Evolutionary conservation across 345 rosid species (phyloP).

Genomic region (Populus davidiana): DNA sequence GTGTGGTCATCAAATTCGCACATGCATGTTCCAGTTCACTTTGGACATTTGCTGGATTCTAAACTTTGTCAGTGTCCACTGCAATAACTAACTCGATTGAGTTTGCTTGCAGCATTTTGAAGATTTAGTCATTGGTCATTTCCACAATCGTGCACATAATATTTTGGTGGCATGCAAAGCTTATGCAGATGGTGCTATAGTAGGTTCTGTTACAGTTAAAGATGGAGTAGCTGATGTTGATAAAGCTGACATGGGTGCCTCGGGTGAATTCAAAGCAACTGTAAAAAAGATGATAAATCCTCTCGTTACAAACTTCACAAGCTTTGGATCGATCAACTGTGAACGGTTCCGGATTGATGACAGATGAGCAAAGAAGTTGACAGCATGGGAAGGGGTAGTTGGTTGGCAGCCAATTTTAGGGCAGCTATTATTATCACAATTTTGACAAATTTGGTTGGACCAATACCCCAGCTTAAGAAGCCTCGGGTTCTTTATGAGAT

Average conservation of each 20-base stretch:
- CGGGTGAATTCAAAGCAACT: constrained; percentile 20
- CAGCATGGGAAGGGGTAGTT: not conserved
- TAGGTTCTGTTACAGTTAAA: constrained; percentile 29
- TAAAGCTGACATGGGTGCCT: constrained; percentile 15
- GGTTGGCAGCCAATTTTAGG: not conserved
- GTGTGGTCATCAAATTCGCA: not conserved
- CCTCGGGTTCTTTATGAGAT: not conserved
- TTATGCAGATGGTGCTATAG: constrained; percentile 39
- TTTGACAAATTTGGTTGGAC: constrained; percentile 21
- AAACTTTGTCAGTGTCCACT: not conserved
- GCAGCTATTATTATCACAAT: not conserved
- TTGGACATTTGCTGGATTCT: not conserved
- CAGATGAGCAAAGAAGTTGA: not conserved
- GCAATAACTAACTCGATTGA: not conserved
- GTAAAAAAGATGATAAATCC: constrained; percentile 29
- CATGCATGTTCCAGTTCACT: not conserved
- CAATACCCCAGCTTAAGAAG: not conserved
- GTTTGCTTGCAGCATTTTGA: constrained; percentile 47
- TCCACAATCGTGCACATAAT: constrained; percentile 30
- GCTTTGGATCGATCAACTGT: constrained; percentile 33
- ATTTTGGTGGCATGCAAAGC: constrained; percentile 49
- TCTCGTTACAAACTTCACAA: constrained; percentile 31
- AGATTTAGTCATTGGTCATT: constrained; percentile 42
- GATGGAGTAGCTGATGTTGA: constrained; percentile 27
- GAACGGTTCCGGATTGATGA: constrained; percentile 28